Evolutionary conservation across 2,329 filamentous ascomycete genomes (phyloP), one percentile per base, ranked within the genome.

Genomic region (Aureobasidium mangrovei): DNA sequence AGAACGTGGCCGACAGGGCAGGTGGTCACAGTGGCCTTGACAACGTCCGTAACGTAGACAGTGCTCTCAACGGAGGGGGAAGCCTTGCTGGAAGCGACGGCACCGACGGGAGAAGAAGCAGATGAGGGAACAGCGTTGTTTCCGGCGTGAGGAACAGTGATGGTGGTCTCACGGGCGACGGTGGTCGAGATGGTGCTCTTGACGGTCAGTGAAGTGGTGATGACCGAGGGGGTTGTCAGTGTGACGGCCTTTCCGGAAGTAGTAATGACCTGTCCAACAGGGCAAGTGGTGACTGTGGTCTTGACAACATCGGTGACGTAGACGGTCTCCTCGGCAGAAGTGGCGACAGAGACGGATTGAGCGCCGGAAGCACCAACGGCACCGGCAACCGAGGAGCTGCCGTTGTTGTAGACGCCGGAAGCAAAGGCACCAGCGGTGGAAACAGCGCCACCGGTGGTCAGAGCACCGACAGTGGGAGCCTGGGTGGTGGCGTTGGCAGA

Each of bases 241-340:
- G 47, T 43, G 12, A 43, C 47, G 28, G 52, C 47, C 9, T 24
- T 33, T 7, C 53, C 53, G 10, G 43, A 29, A 12, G 44, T 31
- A 5, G 32, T 45, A n/a, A 53, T 24, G 35, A 35, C 12, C 4
- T 48, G 48, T 7, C 48, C 48, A 24, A 61, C 65, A 27, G 70
- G 69, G 59, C 70, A 73, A 60, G 66, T 62, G 27, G 64, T 67
- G 18, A 69, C 44, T n/a, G 63, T 65, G 53, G 59, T 58, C 60
- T 63, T 61, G 35, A 61, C 54, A 28, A 61, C 62, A 9, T 56
- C 43, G 7, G 55, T 56, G n/a, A 56, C 48, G 35, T 52, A 52
- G n/a, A 53, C 53, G 27, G 45, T 53, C 42, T 31, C 43, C 31
- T 56, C 40, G 29, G 38, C 49, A 1, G 43, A 45, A 2, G 35